Base-by-base conservation (phyloP, 768 basidiomycete species). In the Xanthoconium stramineum region DNA sequence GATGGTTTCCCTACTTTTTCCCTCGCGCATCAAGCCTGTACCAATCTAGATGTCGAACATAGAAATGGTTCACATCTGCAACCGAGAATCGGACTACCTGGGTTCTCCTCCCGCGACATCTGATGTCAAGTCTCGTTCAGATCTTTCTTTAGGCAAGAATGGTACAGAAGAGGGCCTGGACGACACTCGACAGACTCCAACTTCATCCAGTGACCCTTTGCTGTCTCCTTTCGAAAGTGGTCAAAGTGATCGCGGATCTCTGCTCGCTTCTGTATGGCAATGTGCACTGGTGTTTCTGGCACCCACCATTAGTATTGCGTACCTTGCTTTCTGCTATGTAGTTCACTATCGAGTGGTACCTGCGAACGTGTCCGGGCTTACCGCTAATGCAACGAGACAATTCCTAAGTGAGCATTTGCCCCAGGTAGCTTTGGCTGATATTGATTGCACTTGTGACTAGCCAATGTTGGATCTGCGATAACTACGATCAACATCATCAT, bases 261-360 rank as follows among this genome's bases (percentile, higher is more conserved):
- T 29, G 7, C 30, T 63, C 42, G 24, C 29, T 37, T 47, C 38
- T 24, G 5, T 32, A n/a, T 56, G 47, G 53, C 42, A 53, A 48
- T 56, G 57, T 61, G 33, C 37, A 35, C 14, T 42, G 38, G n/a
- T 53, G 10, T 3, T 62, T 24, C 10, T 62, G 2, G 44, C 32
- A 17, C 53, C 57, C 11, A 10, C n/a, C 6, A 40, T 63, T 5
- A 53, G 35, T 12, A 35, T 56, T 15, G 53, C 49, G 1, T 63
- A 62, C 24, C 61, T 63, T 45, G 19, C 45, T 5, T 62, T 63
- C 35, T 63, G 61, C 14, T 63, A 62, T n/a, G 48, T 50, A 36
- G 61, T 63, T 36, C 61, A 62, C 48, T 56, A 59, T 50, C 61
- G 37, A 9, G 48, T 59, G 29, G 61, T 63, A 9, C 55, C 52